Percentiles rank a stretch among this genome's conserved stretches.
These are phyloP conservation scores for Xylariaceae sp. DNA, from an alignment of 2,329 filamentous ascomycete genomes.

Conservation along the genomic window DNA sequence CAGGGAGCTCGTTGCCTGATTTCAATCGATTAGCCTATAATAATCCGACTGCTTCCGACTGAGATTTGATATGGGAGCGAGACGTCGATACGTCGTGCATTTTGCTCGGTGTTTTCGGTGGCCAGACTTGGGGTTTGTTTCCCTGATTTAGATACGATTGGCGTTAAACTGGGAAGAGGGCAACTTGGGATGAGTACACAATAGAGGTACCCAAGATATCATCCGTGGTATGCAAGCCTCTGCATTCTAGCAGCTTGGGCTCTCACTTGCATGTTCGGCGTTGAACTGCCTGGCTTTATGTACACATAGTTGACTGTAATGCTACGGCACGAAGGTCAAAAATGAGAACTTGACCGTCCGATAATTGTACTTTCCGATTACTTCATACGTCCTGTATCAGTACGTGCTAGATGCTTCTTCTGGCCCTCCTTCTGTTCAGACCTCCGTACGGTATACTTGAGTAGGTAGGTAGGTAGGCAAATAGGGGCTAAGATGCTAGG, in stretches of 20 bases:
- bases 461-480: background rate
- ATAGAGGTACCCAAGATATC: conserved; percentile 5
- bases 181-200: background rate
- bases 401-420: background rate
- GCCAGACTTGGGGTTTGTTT: conserved; percentile 7
- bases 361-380: background rate
- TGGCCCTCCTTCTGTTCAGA: background rate
- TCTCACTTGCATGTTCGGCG: conserved; percentile 11
- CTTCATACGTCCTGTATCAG: background rate
- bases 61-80: conserved; percentile 5
- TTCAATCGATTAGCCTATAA: background rate
- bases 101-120: conserved; percentile 17
- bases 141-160: conserved; percentile 10
- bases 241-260: conserved; percentile 2
- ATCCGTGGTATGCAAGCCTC: background rate
- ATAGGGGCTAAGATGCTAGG: background rate
- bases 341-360: conserved; percentile 1
- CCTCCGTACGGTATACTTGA: too few relatives aligned
- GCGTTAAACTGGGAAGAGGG: conserved; percentile 8
- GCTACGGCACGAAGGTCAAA: conserved; percentile 3
- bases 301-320: conserved; percentile 13
- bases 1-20: background rate
- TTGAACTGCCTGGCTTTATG: conserved; percentile 10
- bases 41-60: background rate
- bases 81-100: conserved; percentile 14